Evolutionary conservation across 78 protist species (phyloP), one percentile per base, ranked within the genome.

Genomic region (Mastigamoeba balamuthi): DNA sequence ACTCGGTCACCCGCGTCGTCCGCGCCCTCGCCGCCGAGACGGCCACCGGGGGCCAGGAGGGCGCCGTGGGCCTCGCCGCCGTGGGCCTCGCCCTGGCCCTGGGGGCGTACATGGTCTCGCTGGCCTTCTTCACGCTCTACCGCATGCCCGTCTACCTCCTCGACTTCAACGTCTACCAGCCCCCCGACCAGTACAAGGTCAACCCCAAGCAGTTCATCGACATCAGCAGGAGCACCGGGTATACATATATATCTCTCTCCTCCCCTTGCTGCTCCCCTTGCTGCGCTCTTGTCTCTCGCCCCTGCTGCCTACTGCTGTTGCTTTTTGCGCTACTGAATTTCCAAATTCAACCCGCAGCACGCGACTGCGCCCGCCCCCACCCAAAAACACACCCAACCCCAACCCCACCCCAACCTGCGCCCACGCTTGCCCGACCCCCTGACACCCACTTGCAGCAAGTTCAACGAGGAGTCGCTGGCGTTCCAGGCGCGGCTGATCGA

Each of bases 131-230:
- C 36, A 69, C 77, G 30, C 78, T 72, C 64, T 39, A 48, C 27
- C 33, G 44, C 38, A 36, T 69, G 2, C 78, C 83, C 6, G 87
- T 86, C 9, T 86, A 86, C 23, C 23, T 86, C 53, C 80, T 82
- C 2, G 91, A 86, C 73, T 86, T 86, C 43, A 40, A 75, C 2
- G 86, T 86, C 5, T 75, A 68, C 69, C 79, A 86, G 33, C 85
- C 88, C 35, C 67, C 33, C 42, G 80, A 69, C 36, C 4, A 76
- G 69, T 67, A 78, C 72, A 77, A 64, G 44, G 68, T 71, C 68
- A 35, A 75, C 1, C 80, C 44, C 68, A 77, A 81, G 27, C 52
- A 69, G 67, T 82, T 86, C 52, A 42, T 77, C 28, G 58, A 82
- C n/a, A 80, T 72, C 43, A 82, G 83, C 3, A 65, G 81, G 9